These are phyloP conservation scores for Penicillium sp. DNA, from an alignment of 2,329 filamentous ascomycete species.

Conservation along the genomic window DNA sequence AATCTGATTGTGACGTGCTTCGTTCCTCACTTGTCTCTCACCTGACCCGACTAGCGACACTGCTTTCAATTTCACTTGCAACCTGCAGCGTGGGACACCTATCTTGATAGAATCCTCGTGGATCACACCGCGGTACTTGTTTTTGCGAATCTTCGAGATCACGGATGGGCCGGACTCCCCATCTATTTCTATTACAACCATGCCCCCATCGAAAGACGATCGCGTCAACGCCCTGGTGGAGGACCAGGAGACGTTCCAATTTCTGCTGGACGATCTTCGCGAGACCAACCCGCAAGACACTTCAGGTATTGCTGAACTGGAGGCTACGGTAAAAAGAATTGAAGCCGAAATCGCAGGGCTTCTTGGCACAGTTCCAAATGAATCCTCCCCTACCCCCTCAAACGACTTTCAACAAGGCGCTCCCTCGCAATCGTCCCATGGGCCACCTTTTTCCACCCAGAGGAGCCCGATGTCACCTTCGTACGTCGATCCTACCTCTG, in stretches of 20 bases:
- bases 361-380: background rate
- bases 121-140: background rate
- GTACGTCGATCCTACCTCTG: conserved; percentile 1
- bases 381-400: background rate
- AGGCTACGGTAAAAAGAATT: background rate
- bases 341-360: background rate
- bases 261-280: background rate
- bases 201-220: background rate
- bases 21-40: too few species aligned
- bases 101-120: background rate
- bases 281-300: background rate
- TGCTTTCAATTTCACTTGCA: background rate
- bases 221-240: background rate
- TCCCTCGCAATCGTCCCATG: background rate
- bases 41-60: too few species aligned
- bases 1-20: too few species aligned
- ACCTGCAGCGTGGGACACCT: background rate
- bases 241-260: background rate
- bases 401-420: background rate
- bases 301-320: background rate
- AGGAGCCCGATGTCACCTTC: background rate
- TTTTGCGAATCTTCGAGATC: too few species aligned
- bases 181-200: background rate
- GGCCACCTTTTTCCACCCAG: background rate
- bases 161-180: too few species aligned